A percentile compares a stretch with the other conserved stretches of the same genome.
Conservation (phyloP, 129 eudicot species). For the Glebionis coronaria region DNA sequence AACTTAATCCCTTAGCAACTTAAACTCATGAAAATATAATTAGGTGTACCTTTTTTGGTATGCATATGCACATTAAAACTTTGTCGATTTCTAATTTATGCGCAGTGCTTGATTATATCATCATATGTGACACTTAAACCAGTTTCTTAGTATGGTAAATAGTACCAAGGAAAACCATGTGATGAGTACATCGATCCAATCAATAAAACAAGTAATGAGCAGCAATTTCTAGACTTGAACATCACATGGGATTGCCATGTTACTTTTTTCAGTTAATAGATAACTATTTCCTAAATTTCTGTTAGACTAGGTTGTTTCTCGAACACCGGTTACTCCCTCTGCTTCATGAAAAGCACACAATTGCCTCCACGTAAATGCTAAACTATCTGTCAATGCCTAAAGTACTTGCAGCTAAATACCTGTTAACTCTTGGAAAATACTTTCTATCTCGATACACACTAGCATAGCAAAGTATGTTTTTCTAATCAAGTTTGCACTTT, state of each 20-base stretch:
- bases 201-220: background rate
- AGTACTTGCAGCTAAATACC: background rate
- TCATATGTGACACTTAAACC: constrained; percentile 8
- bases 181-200: constrained; percentile 15
- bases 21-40: background rate
- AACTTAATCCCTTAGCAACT: background rate
- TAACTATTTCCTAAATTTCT: background rate
- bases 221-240: constrained; percentile 12
- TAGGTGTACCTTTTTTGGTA: constrained; percentile 11
- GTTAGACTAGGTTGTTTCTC: constrained; percentile 6
- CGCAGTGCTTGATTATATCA: background rate
- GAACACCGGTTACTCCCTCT: constrained; percentile 7
- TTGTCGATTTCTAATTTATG: background rate
- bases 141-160: background rate
- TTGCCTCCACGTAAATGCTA: background rate
- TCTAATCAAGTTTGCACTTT: constrained; percentile 1
- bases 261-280: constrained; percentile 2
- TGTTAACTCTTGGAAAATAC: background rate
- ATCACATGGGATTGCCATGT: constrained; percentile 14
- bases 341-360: constrained; percentile 5
- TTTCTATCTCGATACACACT: background rate
- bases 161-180: too few species aligned
- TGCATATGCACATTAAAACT: background rate
- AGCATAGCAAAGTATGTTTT: constrained; percentile 16
- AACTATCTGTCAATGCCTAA: background rate